Conservation (phyloP, 192 early-diverging fungal genomes). For the Podila epigama region DNA sequence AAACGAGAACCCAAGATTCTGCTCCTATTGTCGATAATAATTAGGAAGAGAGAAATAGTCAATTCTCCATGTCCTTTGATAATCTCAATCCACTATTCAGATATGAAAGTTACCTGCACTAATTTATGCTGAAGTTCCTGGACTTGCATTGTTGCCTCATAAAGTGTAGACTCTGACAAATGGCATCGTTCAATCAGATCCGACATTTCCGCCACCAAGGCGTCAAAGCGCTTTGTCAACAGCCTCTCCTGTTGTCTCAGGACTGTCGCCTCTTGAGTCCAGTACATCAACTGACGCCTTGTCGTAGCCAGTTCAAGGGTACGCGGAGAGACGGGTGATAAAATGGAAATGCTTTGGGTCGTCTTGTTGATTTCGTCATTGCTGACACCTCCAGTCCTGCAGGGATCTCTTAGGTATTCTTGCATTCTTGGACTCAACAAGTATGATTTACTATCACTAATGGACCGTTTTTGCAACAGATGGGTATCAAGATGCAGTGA, state of each 20-base stretch:
- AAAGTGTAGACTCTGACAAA: background rate
- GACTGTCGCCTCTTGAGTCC: conserved; percentile 4
- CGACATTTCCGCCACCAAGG: conserved; percentile 11
- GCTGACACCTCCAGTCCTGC: no score
- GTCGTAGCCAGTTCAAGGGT: conserved; percentile 9
- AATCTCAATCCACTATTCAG: background rate
- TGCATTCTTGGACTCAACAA: no score
- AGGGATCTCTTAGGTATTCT: no score
- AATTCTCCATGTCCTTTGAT: background rate
- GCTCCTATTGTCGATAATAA: conserved; percentile 2
- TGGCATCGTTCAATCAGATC: conserved; percentile 9
- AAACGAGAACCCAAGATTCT: conserved; percentile 14
- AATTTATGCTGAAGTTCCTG: conserved; percentile 5
- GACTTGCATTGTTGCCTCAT: background rate
- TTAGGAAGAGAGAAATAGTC: background rate
- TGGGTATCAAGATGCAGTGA: no score
- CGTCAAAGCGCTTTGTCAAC: conserved; percentile 5
- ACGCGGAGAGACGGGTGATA: background rate
- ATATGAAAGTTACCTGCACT: background rate
- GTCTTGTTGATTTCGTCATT: background rate
- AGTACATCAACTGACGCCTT: conserved; percentile 1
- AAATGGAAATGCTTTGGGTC: background rate
- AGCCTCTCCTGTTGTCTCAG: conserved; percentile 12
- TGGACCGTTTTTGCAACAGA: no score
- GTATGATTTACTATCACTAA: no score